A percentile compares a stretch with the other conserved stretches of the same genome.
Conservation (phyloP, 768 basidiomycete genomes). For the Sporobolomyces pararoseus region DNA sequence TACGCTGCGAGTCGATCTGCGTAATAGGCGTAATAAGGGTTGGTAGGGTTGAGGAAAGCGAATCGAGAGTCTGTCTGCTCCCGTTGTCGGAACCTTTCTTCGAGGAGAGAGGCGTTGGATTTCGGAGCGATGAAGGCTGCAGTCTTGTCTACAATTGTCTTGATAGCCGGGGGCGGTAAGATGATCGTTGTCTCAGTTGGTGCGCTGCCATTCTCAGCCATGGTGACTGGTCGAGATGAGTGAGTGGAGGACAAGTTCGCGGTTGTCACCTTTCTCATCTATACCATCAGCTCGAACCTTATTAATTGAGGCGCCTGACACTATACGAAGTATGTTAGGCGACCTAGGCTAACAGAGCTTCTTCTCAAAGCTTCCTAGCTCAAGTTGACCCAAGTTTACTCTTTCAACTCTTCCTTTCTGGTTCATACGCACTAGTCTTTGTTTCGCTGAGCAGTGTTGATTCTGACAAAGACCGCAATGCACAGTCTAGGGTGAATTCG, state of each 20-base stretch:
- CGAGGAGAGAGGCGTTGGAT: constrained; percentile 80
- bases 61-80: constrained; percentile 96
- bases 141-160: constrained; percentile 96
- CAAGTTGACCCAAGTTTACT: too few relatives aligned
- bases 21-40: constrained; percentile 99
- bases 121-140: constrained; percentile 79
- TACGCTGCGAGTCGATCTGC: constrained; percentile 83
- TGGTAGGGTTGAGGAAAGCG: constrained; percentile 92
- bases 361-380: too few relatives aligned
- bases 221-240: not conserved
- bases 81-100: constrained; percentile 93
- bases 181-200: constrained; percentile 56
- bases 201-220: constrained; percentile 11
- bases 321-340: too few relatives aligned
- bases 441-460: too few relatives aligned
- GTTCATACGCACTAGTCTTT: too few relatives aligned
- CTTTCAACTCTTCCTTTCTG: too few relatives aligned
- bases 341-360: too few relatives aligned
- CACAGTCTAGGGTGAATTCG: too few relatives aligned
- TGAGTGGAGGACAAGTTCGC: not conserved
- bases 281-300: too few relatives aligned
- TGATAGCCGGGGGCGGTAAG: constrained; percentile 91
- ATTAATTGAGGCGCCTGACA: too few relatives aligned
- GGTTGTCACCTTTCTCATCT: too few relatives aligned
- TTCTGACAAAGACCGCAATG: too few relatives aligned